These are phyloP conservation scores for Tarenaya hassleriana DNA, from an alignment of 345 rosid genomes.

Conservation along the genomic window DNA sequence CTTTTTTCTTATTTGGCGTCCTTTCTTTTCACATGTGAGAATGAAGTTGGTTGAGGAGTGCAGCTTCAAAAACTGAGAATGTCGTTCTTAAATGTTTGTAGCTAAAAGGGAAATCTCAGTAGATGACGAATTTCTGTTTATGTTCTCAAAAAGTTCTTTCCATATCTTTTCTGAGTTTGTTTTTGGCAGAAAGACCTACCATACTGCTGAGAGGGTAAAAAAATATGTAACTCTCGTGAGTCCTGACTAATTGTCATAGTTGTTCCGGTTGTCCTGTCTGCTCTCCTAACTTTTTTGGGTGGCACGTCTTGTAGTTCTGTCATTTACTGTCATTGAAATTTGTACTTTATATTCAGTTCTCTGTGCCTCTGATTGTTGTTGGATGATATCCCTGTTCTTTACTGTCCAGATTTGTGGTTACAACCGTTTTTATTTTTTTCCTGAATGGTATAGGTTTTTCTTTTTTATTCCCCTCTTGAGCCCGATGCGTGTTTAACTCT, in stretches of 20 bases:
- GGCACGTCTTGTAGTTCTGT: conserved; percentile 19
- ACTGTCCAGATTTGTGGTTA: conserved; percentile 13
- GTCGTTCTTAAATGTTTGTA: too few relatives aligned
- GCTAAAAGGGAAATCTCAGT: too few relatives aligned
- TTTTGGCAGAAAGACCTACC: too few relatives aligned
- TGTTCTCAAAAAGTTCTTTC: too few relatives aligned
- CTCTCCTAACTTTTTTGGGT: conserved; percentile 15
- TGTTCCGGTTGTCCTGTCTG: not conserved
- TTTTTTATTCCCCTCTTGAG: too few relatives aligned
- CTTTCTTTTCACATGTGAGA: too few relatives aligned
- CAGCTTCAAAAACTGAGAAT: too few relatives aligned
- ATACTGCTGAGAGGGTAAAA: too few relatives aligned
- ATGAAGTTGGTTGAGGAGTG: too few relatives aligned
- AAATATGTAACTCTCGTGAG: not conserved
- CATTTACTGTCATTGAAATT: conserved; percentile 1
- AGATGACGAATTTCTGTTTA: too few relatives aligned
- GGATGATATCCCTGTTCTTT: conserved; percentile 7
- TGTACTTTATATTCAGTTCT: not conserved
- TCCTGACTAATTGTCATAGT: conserved; percentile 10
- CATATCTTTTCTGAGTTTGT: too few relatives aligned
- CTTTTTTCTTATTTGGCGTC: not conserved
- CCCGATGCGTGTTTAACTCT: not conserved
- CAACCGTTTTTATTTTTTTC: conserved; percentile 16
- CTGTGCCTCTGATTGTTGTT: conserved; percentile 8
- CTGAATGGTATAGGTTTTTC: not conserved